Conservation (phyloP, 257 asterid genomes). For the Solanum arcanum region DNA sequence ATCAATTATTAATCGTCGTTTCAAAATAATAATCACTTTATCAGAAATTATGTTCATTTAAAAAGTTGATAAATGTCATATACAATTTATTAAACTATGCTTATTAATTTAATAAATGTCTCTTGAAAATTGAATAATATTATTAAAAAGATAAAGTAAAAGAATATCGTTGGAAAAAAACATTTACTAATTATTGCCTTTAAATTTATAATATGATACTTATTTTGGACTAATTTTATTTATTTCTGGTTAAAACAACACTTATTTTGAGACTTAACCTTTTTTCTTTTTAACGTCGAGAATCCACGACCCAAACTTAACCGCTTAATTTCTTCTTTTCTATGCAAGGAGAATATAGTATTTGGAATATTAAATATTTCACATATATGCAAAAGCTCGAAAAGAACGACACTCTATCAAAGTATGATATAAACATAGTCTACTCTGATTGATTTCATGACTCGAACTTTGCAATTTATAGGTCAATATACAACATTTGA, state of each 20-base stretch:
- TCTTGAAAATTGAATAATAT: background rate
- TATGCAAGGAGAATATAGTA: background rate
- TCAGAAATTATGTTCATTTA: too few species aligned
- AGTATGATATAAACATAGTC: background rate
- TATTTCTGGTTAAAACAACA: background rate
- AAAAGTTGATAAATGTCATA: too few species aligned
- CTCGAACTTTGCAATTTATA: background rate
- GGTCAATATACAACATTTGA: background rate
- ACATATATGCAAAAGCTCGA: background rate
- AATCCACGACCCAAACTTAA: background rate
- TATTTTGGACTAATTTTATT: background rate
- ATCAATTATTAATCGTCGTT: background rate
- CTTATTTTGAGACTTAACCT: background rate
- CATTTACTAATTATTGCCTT: background rate
- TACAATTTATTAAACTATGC: background rate
- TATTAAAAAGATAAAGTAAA: background rate
- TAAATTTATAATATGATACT: too few species aligned
- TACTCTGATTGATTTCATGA: background rate
- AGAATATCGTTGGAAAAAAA: background rate
- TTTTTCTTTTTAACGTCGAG: background rate
- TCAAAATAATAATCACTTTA: too few species aligned
- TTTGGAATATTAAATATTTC: background rate
- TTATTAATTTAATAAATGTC: background rate
- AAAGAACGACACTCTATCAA: background rate
- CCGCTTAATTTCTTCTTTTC: background rate